Evolutionary conservation across 306 rosid genomes (phyloP).

Genomic region (Fragaria vesca): DNA sequence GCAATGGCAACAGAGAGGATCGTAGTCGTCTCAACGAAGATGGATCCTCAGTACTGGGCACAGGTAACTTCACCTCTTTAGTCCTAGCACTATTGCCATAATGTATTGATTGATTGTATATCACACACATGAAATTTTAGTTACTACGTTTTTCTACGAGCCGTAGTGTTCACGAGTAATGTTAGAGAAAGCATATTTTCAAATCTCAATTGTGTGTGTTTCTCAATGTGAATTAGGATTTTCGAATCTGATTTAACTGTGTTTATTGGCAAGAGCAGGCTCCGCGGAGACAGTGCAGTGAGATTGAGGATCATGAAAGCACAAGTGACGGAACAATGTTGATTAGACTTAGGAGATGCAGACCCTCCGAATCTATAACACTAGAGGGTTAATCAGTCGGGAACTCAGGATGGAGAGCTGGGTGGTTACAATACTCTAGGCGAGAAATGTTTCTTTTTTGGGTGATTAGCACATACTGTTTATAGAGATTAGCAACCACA

Average conservation of each 20-base stretch:
- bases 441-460: neutral
- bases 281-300: slow-evolving; percentile 74
- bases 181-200: neutral
- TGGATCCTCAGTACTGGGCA: slow-evolving; percentile 58
- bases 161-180: neutral
- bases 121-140: neutral
- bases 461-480: neutral
- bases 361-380: slow-evolving; percentile 53
- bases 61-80: slow-evolving; percentile 35
- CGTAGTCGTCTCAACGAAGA: slow-evolving; percentile 59
- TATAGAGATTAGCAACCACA: neutral
- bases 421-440: neutral
- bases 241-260: slow-evolving; percentile 21
- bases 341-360: slow-evolving; percentile 77
- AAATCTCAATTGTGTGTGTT: neutral
- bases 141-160: neutral
- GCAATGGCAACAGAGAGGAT: slow-evolving; percentile 40
- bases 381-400: slow-evolving; percentile 14
- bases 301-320: slow-evolving; percentile 52
- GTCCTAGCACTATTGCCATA: neutral
- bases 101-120: neutral
- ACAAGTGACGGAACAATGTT: slow-evolving; percentile 31
- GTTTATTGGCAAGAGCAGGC: slow-evolving; percentile 44
- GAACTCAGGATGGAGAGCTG: neutral
- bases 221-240: neutral